Base-by-base conservation (phyloP, 2,329 filamentous ascomycete species). In the Nectriaceae sp. region DNA sequence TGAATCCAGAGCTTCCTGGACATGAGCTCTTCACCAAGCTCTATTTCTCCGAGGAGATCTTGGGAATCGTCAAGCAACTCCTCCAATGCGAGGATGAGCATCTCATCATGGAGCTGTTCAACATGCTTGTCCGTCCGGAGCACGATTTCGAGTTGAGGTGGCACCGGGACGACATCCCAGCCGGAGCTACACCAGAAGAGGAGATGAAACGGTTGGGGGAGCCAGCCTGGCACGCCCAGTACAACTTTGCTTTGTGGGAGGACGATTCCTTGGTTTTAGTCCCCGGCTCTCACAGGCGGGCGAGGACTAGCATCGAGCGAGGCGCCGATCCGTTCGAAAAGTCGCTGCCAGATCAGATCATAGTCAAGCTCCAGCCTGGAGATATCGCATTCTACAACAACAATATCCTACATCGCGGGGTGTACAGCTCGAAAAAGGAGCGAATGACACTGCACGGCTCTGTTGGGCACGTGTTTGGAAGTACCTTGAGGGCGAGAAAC, bases 301-400 rank as follows among this genome's bases (percentile, higher is more conserved):
- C 88, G 26, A 74, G 90, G 38, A 96, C 89, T 1, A 78, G 83
- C 4, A 65, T 60, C 1, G 91, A 96, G 76, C 76, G 89, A 11
- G 68, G 62, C 5, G 89, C 89, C 1, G 82, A 76, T 18, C 85
- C 87, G 0, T 88, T 83, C 60, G 86, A 85, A 57, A 63, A 71
- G 3, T 62, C 72, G 2, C 59, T 94, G 56, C 83, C 85, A 0
- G 82, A 74, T 0, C 85, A 91, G 73, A 63, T 85, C 13, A 70
- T 80, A 3, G 89, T 95, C 15, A 64, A 74, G 63, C 73, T 95
- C 52, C 72, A 80, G 53, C 78, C 89, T 0, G 90, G 90, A 0
- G 90, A 96, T 69, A 83, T 88, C 15, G 88, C 88, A 36, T 96
- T 96, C 62, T 96, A 96, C 65, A 85, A 96, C 68, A 95, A 92